Conservation (phyloP, 495 filamentous ascomycete genomes). For the Penicillium chermesinum region DNA sequence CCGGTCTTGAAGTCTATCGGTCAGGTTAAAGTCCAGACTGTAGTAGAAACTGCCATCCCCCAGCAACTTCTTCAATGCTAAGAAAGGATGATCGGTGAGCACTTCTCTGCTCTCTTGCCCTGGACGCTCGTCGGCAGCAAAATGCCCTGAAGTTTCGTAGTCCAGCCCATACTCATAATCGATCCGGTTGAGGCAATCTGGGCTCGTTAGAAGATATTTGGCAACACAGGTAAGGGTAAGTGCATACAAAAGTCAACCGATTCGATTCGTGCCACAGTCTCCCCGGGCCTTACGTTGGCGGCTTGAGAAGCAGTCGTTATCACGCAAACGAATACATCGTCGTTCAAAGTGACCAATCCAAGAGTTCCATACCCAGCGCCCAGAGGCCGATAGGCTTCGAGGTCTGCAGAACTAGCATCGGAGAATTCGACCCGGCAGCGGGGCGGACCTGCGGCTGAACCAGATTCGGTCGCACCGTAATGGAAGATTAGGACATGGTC, state of each 20-base stretch:
- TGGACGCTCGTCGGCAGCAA: slow-evolving; percentile 48
- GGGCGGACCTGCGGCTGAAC: slow-evolving; percentile 40
- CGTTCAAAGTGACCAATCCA: slow-evolving; percentile 77
- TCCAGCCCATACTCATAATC: slow-evolving; percentile 71
- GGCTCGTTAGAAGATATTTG: slow-evolving; percentile 1
- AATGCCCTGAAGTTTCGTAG: slow-evolving; percentile 54
- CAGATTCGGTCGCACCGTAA: slow-evolving; percentile 55
- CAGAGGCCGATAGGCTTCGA: slow-evolving; percentile 68
- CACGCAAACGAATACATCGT: slow-evolving; percentile 90
- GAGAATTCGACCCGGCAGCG: slow-evolving; percentile 88
- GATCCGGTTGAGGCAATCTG: slow-evolving; percentile 77
- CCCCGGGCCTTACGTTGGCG: slow-evolving; percentile 77
- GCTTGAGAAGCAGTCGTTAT: slow-evolving; percentile 72
- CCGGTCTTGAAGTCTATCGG: slow-evolving; percentile 89
- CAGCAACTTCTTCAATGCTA: slow-evolving; percentile 83
- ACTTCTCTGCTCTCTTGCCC: slow-evolving; percentile 59
- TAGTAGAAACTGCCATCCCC: slow-evolving; percentile 98
- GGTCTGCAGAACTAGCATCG: slow-evolving; percentile 54
- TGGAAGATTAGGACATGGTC: slow-evolving; percentile 80
- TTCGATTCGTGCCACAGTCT: slow-evolving; percentile 81
- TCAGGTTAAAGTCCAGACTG: slow-evolving; percentile 93
- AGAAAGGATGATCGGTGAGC: slow-evolving; percentile 76
- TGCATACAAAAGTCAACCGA: slow-evolving; percentile 77
- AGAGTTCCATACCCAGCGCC: slow-evolving; percentile 84
- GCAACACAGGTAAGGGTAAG: neutral